A percentile compares a stretch with the other conserved stretches of the same genome.
phyloP scores from a whole-genome alignment of 2,329 filamentous ascomycete species.

The Arthroderma sp. region DNA sequence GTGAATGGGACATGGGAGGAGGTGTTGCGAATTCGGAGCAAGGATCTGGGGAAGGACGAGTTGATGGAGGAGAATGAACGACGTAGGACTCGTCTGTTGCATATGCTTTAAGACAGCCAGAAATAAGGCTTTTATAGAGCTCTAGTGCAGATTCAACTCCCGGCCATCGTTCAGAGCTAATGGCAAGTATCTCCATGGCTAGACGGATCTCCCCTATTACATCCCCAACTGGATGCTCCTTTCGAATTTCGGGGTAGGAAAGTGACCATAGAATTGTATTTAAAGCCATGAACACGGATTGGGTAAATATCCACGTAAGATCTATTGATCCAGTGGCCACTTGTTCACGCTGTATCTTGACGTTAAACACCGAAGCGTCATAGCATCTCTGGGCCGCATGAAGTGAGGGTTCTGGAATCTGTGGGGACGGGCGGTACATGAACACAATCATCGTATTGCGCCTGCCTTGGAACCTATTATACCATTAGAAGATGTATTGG shows the following conservation, averaged over 20 bases:
- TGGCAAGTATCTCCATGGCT: conserved; percentile 65
- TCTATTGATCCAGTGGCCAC: conserved; percentile 65
- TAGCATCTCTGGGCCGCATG: conserved; percentile 72
- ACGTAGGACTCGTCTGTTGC: conserved; percentile 47
- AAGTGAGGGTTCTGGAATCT: conserved; percentile 72
- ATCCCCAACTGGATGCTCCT: conserved; percentile 58
- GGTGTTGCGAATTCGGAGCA: conserved; percentile 30
- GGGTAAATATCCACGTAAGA: conserved; percentile 85
- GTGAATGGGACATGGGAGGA: conserved; percentile 31
- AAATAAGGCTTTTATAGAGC: conserved; percentile 74
- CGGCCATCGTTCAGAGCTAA: conserved; percentile 80
- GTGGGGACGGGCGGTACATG: conserved; percentile 80
- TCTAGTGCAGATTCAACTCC: conserved; percentile 74
- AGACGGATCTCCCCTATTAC: conserved; percentile 62
- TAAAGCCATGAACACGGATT: conserved; percentile 79
- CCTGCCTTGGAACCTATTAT: conserved; percentile 47
- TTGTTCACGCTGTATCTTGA: conserved; percentile 68
- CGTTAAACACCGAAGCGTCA: conserved; percentile 69
- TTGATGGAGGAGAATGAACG: conserved; percentile 36
- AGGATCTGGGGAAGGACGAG: conserved; percentile 31
- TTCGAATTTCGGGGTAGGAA: conserved; percentile 73
- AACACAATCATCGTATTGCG: conserved; percentile 84
- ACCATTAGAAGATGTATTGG: conserved; percentile 23
- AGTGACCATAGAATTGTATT: conserved; percentile 87
- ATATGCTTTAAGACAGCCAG: conserved; percentile 79